Percentiles rank a stretch among this genome's conserved stretches.
Evolutionary conservation across 768 basidiomycete species (phyloP).

Genomic region (Pisolithus sp.): DNA sequence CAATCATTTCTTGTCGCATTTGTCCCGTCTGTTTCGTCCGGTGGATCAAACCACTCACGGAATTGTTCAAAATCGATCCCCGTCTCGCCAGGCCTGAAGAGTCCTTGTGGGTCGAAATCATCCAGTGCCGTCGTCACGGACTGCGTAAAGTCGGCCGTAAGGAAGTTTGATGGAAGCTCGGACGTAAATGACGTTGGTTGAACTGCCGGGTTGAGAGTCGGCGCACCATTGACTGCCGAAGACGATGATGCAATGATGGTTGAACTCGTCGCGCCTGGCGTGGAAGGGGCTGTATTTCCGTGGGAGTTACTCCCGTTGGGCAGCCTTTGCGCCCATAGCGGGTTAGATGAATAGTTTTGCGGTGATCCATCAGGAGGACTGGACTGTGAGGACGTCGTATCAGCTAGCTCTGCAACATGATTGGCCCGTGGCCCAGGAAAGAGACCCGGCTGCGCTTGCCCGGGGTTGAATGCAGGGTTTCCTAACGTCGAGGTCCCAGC

Average conservation of each 20-base stretch:
- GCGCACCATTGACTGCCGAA: slow-evolving; percentile 27
- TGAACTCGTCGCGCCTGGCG: slow-evolving; percentile 28
- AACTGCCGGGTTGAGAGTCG: slow-evolving; percentile 21
- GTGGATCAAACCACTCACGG: slow-evolving; percentile 64
- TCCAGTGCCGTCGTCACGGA: slow-evolving; percentile 36
- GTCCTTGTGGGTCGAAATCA: slow-evolving; percentile 26
- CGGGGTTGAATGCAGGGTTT: slow-evolving; percentile 37
- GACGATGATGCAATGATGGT: slow-evolving; percentile 35
- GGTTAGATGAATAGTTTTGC: slow-evolving; percentile 30
- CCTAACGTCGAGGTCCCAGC: slow-evolving; percentile 35
- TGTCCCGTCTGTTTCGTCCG: not conserved
- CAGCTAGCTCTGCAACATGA: slow-evolving; percentile 31
- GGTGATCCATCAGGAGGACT: slow-evolving; percentile 35
- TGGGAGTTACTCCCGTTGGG: slow-evolving; percentile 16
- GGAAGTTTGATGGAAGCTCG: slow-evolving; percentile 18
- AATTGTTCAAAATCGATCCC: slow-evolving; percentile 63
- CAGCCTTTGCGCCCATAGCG: slow-evolving; percentile 20
- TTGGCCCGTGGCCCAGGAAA: slow-evolving; percentile 29
- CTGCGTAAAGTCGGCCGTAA: slow-evolving; percentile 40
- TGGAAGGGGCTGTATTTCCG: slow-evolving; percentile 31
- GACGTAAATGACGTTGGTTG: slow-evolving; percentile 14
- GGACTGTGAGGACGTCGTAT: slow-evolving; percentile 37
- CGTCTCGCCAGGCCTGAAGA: slow-evolving; percentile 42
- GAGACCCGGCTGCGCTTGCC: slow-evolving; percentile 25
- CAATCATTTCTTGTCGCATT: slow-evolving; percentile 3